A percentile compares a stretch with the other conserved stretches of the same genome.
Conservation (phyloP, 257 asterid species). For the Solanum arcanum region DNA sequence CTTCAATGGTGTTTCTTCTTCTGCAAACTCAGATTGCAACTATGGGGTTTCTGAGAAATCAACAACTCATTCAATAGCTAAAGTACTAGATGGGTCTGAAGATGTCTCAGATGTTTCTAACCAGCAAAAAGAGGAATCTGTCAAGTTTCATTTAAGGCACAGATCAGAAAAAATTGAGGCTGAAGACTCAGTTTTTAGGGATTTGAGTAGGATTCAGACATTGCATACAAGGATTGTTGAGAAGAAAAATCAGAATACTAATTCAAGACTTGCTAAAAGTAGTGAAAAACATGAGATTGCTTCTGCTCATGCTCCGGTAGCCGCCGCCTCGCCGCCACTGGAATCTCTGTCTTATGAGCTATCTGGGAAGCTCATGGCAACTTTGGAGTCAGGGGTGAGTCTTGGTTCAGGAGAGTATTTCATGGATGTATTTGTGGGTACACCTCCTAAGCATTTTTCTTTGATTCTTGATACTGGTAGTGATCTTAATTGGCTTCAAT, state of each 20-base stretch:
- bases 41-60: conserved; percentile 1
- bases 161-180: conserved; percentile 19
- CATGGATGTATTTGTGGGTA: conserved; percentile 81
- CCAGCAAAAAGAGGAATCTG: conserved; percentile 20
- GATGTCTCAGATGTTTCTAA: conserved; percentile 1
- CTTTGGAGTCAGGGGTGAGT: conserved; percentile 57
- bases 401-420: conserved; percentile 67
- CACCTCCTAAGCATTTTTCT: conserved; percentile 81
- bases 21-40: conserved; percentile 26
- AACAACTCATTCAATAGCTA: background rate
- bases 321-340: conserved; percentile 12
- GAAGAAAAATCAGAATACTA: conserved; percentile 42
- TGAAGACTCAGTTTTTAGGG: conserved; percentile 35
- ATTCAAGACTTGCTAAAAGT: conserved; percentile 22
- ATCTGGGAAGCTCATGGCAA: conserved; percentile 59
- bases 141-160: conserved; percentile 56
- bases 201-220: conserved; percentile 57
- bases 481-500: conserved; percentile 92
- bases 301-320: background rate
- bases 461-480: conserved; percentile 87
- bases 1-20: conserved; percentile 22
- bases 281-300: background rate
- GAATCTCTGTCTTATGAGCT: conserved; percentile 11
- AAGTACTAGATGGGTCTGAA: background rate
- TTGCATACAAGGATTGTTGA: conserved; percentile 46